Conservation (phyloP, 2,329 filamentous ascomycete species). For the Emmonsia crescens region DNA sequence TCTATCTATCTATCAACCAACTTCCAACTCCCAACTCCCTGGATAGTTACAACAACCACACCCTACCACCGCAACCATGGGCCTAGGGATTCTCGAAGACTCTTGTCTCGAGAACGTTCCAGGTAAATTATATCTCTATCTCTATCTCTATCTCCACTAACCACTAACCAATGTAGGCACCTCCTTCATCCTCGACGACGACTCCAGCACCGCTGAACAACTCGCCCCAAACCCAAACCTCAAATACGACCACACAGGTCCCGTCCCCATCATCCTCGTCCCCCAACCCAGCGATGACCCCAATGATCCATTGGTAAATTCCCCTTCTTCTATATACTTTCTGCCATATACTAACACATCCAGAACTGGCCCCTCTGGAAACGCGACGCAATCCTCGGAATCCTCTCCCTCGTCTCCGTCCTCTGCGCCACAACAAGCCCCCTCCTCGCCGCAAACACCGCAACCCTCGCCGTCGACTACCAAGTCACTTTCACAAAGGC, state of each 20-base stretch:
- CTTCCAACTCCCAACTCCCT: no score
- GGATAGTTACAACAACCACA: no score
- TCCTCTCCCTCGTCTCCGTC: constrained; percentile 69
- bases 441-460: constrained; percentile 77
- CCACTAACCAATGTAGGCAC: constrained; percentile 19
- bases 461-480: constrained; percentile 63
- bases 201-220: constrained; percentile 35
- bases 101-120: constrained; percentile 58
- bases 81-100: constrained; percentile 64
- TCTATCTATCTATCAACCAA: no score
- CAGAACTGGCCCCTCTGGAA: constrained; percentile 79
- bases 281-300: constrained; percentile 87
- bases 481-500: constrained; percentile 57
- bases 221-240: constrained; percentile 35
- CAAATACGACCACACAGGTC: constrained; percentile 62
- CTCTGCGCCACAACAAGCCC: constrained; percentile 77
- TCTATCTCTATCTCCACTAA: neutral
- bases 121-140: constrained; percentile 40
- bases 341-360: constrained; percentile 11
- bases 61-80: constrained; percentile 40
- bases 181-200: constrained; percentile 52
- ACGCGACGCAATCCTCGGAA: constrained; percentile 67
- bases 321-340: constrained; percentile 6
- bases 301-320: constrained; percentile 66
- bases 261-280: constrained; percentile 64